Base-by-base conservation (phyloP, 768 basidiomycete species). In the Flagelloscypha sp. region DNA sequence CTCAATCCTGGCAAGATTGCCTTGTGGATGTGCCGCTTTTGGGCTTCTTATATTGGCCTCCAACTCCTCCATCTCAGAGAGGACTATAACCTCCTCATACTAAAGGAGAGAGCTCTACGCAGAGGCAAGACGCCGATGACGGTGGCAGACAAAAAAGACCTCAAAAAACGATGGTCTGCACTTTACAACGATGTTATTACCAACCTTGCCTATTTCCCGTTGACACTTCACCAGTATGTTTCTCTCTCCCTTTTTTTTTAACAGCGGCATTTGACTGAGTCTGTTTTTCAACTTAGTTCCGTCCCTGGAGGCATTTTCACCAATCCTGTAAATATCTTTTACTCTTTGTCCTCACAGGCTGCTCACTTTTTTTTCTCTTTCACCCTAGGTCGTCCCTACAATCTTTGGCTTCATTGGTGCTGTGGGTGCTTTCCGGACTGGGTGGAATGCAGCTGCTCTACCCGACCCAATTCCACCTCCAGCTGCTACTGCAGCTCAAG, bases 161-260 rank as follows among this genome's bases (percentile, higher is more conserved):
- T 86, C 15, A 43, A 52, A 16, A 63, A 74, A 37, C 62, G 77
- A 44, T 79, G 79, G 76, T 69, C 72, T 44, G 70, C 79, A 11
- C 74, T 78, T 36, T 76, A 76, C 70, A 79, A 74, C 33, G 85
- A 88, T 41, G 53, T 83, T 8, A 54, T 84, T 10, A 73, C 76
- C 32, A 89, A 89, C 49, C 42, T 81, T 6, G 75, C 76, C 17
- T 84, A 87, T 51, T 58, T 89, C n/a, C 90, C 88, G 3, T 54
- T 86, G 33, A 84, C 88, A 2, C 55, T 88, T 37, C 90, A 94
- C 53, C 90, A 87, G 89, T 86, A 44, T 36, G 72, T 53, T n/a
- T 32, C 27, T 18, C 16, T 3, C 20, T 21, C 10, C 17, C 42
- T 28, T 36, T 8, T 21, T 23, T n/a, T 8, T 37, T 47, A n/a